phyloP scores from a whole-genome alignment of 768 basidiomycete species.

The Mrakia hoshinonis region DNA sequence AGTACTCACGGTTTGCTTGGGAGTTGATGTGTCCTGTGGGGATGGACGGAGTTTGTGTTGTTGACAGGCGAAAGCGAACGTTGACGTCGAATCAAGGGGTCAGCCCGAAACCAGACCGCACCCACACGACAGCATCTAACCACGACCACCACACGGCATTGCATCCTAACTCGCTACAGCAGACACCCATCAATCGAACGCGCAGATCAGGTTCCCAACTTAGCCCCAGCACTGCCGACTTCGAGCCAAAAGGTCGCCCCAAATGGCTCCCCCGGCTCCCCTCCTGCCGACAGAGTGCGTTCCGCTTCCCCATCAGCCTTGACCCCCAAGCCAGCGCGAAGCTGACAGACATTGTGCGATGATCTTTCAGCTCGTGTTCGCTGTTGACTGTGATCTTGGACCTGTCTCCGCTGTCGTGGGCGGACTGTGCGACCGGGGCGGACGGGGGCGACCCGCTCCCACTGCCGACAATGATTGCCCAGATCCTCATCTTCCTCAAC shows the following conservation, averaged over 20 bases:
- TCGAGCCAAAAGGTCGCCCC: background rate
- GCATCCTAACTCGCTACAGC: background rate
- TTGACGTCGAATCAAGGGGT: too few species aligned
- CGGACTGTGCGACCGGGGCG: slow-evolving; percentile 12
- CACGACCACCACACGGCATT: too few species aligned
- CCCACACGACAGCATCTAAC: too few species aligned
- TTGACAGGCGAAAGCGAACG: too few species aligned
- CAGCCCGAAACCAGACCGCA: too few species aligned
- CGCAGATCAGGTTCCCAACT: background rate
- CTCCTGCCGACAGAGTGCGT: background rate
- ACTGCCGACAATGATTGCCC: slow-evolving; percentile 66
- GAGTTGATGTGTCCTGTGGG: background rate
- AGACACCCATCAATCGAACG: background rate
- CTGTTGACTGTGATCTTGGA: slow-evolving; percentile 28
- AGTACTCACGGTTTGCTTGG: background rate
- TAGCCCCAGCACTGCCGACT: background rate
- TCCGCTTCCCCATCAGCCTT: background rate
- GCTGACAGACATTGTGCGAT: background rate
- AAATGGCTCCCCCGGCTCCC: slow-evolving; percentile 3
- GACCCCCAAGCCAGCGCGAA: background rate
- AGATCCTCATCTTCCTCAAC: slow-evolving; percentile 83
- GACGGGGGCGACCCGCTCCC: slow-evolving; percentile 48
- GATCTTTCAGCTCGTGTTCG: slow-evolving; percentile 12
- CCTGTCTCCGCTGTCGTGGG: slow-evolving; percentile 28
- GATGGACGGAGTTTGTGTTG: too few species aligned